Conservation (phyloP, 768 basidiomycete species). For the Pisolithus sp. region DNA sequence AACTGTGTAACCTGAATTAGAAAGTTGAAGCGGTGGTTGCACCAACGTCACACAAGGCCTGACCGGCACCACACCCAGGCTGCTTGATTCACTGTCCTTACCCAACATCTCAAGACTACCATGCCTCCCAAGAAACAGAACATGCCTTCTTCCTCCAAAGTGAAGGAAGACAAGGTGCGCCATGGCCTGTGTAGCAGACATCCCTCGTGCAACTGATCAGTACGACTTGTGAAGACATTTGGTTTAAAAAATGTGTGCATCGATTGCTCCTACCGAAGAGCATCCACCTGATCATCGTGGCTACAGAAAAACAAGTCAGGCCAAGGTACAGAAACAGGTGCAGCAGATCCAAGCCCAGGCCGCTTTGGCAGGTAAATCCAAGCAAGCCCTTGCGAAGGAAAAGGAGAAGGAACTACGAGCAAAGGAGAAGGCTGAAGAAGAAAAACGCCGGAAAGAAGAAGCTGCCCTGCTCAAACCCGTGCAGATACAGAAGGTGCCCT, state of each 20-base stretch:
- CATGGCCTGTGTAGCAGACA: conserved; percentile 8
- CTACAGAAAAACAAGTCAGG: conserved; percentile 87
- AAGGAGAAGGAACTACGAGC: conserved; percentile 73
- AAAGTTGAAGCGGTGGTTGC: too few relatives aligned
- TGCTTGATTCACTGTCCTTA: conserved; percentile 3
- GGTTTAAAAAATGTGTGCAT: conserved; percentile 78
- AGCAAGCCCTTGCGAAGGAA: conserved; percentile 75
- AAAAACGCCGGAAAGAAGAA: conserved; percentile 80
- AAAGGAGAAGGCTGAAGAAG: conserved; percentile 72
- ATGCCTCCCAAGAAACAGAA: conserved; percentile 85
- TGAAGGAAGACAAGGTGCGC: conserved; percentile 76
- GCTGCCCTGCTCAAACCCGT: conserved; percentile 77
- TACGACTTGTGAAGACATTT: conserved; percentile 56
- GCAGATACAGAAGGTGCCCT: conserved; percentile 81
- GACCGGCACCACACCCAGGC: neutral
- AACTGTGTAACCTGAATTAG: too few relatives aligned
- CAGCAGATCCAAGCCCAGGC: conserved; percentile 75
- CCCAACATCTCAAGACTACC: neutral
- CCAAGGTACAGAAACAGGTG: conserved; percentile 86
- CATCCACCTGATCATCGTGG: conserved; percentile 6
- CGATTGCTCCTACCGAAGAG: conserved; percentile 1
- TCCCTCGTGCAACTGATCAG: conserved; percentile 21
- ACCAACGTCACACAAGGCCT: too few relatives aligned
- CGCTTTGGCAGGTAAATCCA: conserved; percentile 70
- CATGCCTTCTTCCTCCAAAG: conserved; percentile 51